Evolutionary conservation across 2,329 filamentous ascomycete species (phyloP).

Genomic region (Zalaria obscura): DNA sequence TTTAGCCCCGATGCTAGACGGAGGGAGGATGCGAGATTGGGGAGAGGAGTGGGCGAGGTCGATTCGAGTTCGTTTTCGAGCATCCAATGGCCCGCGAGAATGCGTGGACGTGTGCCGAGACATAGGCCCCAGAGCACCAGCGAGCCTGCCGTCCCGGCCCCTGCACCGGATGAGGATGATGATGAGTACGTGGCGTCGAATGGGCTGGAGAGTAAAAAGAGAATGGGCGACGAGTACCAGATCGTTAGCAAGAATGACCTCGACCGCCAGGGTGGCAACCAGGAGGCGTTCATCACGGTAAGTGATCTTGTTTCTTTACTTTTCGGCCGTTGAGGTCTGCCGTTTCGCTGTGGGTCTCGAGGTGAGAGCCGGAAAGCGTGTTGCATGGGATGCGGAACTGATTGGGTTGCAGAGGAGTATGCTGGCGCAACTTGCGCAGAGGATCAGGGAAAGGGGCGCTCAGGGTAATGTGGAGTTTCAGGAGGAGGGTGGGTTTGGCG

Average conservation of each 20-base stretch:
- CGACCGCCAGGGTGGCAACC: conserved; percentile 41
- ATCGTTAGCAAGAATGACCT: conserved; percentile 50
- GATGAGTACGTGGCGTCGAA: conserved; percentile 24
- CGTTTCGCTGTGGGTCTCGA: neutral
- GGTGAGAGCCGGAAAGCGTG: neutral
- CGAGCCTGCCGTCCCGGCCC: conserved; percentile 12
- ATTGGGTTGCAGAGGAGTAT: conserved; percentile 11
- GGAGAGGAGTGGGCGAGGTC: conserved; percentile 41
- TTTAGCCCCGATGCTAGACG: conserved; percentile 47
- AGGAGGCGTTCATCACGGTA: conserved; percentile 41
- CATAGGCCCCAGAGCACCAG: conserved; percentile 8
- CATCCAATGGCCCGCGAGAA: conserved; percentile 14
- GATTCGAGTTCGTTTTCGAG: conserved; percentile 29
- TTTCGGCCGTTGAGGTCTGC: neutral
- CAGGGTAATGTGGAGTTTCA: conserved; percentile 4
- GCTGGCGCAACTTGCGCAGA: conserved; percentile 11
- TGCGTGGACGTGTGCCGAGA: conserved; percentile 4
- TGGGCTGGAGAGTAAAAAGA: conserved; percentile 41
- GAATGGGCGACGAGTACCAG: conserved; percentile 45
- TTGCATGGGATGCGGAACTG: conserved; percentile 1
- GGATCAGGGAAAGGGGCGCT: conserved; percentile 7
- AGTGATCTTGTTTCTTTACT: conserved; percentile 8
- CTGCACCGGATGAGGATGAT: conserved; percentile 15
- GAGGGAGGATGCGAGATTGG: conserved; percentile 41
- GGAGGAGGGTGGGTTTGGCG: conserved; percentile 3